A percentile compares a stretch with the other conserved stretches of the same genome.
Evolutionary conservation across 2,329 filamentous ascomycete species (phyloP).

Genomic region (Harringtonia aguacate): DNA sequence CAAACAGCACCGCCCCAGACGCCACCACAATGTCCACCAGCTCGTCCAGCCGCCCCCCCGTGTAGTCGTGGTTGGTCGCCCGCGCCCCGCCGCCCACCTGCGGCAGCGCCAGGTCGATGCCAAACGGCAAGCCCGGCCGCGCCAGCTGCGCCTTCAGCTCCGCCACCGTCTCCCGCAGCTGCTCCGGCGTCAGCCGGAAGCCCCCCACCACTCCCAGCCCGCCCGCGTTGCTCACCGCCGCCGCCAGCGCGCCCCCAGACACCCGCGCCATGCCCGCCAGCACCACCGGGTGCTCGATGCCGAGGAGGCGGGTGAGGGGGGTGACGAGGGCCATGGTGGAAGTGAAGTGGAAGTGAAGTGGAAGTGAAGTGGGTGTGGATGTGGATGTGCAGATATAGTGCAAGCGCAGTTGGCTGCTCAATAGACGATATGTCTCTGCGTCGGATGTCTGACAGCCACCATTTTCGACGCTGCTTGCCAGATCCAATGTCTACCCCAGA

Average conservation of each 20-base stretch:
- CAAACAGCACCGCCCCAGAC: conserved; percentile 76
- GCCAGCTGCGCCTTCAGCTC: conserved; percentile 71
- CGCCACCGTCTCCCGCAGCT: conserved; percentile 69
- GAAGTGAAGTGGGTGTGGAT: neutral
- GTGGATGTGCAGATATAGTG: too few species aligned
- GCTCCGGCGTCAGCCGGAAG: conserved; percentile 60
- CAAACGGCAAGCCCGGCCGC: conserved; percentile 66
- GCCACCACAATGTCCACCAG: conserved; percentile 79
- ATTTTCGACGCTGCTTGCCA: too few species aligned
- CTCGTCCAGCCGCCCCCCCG: conserved; percentile 76
- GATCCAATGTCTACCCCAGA: too few species aligned
- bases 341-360: conserved; percentile 3
- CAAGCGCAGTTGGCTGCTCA: too few species aligned
- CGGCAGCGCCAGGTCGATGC: conserved; percentile 82
- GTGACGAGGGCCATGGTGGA: conserved; percentile 48
- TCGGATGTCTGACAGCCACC: too few species aligned
- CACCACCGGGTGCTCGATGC: conserved; percentile 79
- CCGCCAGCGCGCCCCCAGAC: conserved; percentile 66
- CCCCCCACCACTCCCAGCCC: conserved; percentile 69
- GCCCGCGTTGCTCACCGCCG: conserved; percentile 80
- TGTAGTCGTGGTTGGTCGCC: conserved; percentile 94
- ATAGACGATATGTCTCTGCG: too few species aligned
- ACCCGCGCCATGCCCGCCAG: conserved; percentile 91
- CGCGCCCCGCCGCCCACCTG: conserved; percentile 77
- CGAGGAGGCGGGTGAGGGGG: conserved; percentile 66